Conservation (phyloP, 2,329 filamentous ascomycete species). For the Paecilomyces dactylethromorphus region DNA sequence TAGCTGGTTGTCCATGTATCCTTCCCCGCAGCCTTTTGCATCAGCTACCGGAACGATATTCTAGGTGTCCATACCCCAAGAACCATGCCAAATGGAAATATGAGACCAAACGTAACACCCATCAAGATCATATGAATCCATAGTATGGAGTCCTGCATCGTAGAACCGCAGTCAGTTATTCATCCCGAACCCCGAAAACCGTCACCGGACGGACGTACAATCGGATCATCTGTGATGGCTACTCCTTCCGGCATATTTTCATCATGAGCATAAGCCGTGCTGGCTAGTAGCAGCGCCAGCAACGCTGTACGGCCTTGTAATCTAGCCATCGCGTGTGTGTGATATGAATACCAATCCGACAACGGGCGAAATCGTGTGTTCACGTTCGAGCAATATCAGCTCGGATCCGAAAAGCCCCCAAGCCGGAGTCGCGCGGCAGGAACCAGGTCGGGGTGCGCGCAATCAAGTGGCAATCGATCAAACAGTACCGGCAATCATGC, state of each 20-base stretch:
- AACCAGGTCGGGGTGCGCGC: background rate
- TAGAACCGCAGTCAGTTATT: background rate
- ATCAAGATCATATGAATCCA: slow-evolving; percentile 93
- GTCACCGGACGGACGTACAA: slow-evolving; percentile 47
- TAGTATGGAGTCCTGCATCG: slow-evolving; percentile 63
- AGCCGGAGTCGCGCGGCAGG: background rate
- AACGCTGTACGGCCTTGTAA: slow-evolving; percentile 12
- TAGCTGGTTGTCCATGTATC: background rate
- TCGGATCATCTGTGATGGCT: slow-evolving; percentile 63
- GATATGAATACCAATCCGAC: background rate
- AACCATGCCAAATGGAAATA: slow-evolving; percentile 94
- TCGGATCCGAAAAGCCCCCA: background rate
- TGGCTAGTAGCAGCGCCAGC: slow-evolving; percentile 19
- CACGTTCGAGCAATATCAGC: background rate
- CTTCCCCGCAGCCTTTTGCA: background rate
- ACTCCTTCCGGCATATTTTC: slow-evolving; percentile 62
- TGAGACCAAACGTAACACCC: slow-evolving; percentile 78
- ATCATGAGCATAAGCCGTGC: slow-evolving; percentile 41
- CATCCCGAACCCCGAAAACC: slow-evolving; percentile 19
- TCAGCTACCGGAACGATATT: background rate
- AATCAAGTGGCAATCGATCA: background rate
- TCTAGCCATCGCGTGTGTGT: background rate
- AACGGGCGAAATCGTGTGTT: background rate
- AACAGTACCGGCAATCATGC: background rate
- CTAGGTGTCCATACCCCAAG: slow-evolving; percentile 60